Evolutionary conservation across 148 eudicot species (phyloP), one percentile per base, ranked within the genome.

Genomic region (Amaranthus palmeri): DNA sequence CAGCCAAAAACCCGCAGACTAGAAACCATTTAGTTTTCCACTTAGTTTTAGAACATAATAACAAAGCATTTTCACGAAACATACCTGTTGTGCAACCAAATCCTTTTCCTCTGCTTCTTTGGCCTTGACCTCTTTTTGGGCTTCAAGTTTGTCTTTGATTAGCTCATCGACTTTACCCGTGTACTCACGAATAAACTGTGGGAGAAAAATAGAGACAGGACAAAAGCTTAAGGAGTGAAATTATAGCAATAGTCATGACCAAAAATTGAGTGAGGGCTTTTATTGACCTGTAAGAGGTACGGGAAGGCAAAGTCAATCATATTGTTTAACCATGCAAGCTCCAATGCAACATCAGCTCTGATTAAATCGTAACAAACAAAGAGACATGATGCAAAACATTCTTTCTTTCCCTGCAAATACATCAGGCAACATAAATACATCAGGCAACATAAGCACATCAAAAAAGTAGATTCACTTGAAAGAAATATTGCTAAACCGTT

Each of bases 261-360:
- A 10, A 65, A 58, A 8, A 40, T 4, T 44, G n/a, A 58, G 43
- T 3, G 49, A 41, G 58, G 0, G 17, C 9, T 41, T 13, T 52
- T 44, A 25, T 57, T 72, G 41, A 91, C 98, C 96, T 93, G 98
- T 75, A 93, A 81, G 44, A 93, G 91, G 76, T 91, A 93, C 8
- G 98, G 98, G 96, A 93, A 91, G 81, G 98, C 93, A 76, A 93
- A 93, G 79, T 93, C 98, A 4, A 93, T 81, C 96, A 93, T 93
- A 74, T 88, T 91, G 84, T 93, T 93, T 79, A 93, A 82, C 98
- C 98, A 93, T n/a, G 97, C 98, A 14, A 93, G 95, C 77, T 93
- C 98, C 76, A 93, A 84, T 6, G 84, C 98, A 51, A 93, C 96
- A 79, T 93, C 98, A 5, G 92, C 78, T 46, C 98, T 89, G 45